Base-by-base conservation (phyloP, 805 yeast species). In the Candida sakaeoensis region DNA sequence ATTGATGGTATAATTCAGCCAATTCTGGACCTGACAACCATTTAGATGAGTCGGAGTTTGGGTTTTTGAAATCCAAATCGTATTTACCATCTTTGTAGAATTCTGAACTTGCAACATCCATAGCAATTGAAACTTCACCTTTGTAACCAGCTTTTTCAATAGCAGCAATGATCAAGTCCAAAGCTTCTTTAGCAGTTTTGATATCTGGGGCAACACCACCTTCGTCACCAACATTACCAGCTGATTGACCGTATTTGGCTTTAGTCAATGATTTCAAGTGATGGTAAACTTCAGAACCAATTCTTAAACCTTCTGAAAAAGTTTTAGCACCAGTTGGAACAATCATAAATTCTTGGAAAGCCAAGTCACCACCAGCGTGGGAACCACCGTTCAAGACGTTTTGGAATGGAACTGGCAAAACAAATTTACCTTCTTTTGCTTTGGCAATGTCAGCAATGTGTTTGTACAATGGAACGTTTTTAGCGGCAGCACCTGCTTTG, bases 181-280 rank as follows among this genome's bases (percentile, higher is more conserved):
- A 77, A 58, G 98, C 99, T 81, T 91, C 98, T 72, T 80, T 86
- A 65, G 99, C 91, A 58, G 96, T 80, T 54, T 84, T 79, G 55
- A 93, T 82, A 72, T 89, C 87, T 72, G 99, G 99, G 61, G 99
- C 99, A 77, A 91, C 96, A 82, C 99, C 99, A 85, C 99, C 99
- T 80, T 91, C 99, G 74, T 91, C 99, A 82, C 99, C 99, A 67
- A 91, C 99, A 77, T 91, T 91, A 75, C 96, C 98, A 61, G 99
- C 99, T 50, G 95, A 83, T 65, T 87, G 84, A 67, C 99, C 99
- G 84, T 91, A 93, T 70, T 75, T 78, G 82, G 87, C 83, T 82
- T 87, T 86, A 70, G 98, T 84, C 61, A 85, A 75, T 52, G 90
- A 72, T 80, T 93, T 93, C 72, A 91, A 82, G 75, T 79, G 77